Conservation (phyloP, 1,139 yeast genomes). For the Suhomyces chickasaworum region DNA sequence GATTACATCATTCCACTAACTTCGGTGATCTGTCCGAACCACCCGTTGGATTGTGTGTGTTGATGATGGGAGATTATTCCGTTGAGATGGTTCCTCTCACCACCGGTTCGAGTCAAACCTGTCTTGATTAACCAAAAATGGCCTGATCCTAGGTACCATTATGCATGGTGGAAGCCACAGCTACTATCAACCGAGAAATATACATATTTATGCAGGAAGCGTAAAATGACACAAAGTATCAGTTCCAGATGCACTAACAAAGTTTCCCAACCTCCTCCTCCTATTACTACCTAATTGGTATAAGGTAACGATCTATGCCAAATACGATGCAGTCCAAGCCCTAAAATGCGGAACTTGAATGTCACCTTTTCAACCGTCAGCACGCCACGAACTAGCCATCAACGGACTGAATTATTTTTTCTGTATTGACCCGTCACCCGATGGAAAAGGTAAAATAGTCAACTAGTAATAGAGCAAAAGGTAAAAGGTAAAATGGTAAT, state of each 20-base stretch:
- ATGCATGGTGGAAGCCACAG: constrained; percentile 1
- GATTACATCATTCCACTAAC: background rate
- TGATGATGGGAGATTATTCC: too few species aligned
- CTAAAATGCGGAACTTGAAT: background rate
- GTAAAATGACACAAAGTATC: background rate
- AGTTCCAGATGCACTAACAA: constrained; percentile 1
- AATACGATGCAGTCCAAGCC: background rate
- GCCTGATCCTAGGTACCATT: constrained; percentile 1
- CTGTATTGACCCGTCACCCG: background rate
- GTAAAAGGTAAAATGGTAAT: too few species aligned
- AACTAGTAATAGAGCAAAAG: too few species aligned
- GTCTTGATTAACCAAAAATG: background rate
- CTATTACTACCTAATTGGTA: constrained; percentile 1
- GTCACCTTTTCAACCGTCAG: background rate
- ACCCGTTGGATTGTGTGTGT: background rate
- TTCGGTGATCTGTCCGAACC: background rate
- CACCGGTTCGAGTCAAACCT: constrained; percentile 3
- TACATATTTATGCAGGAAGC: background rate
- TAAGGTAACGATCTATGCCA: background rate
- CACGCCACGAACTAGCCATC: constrained; percentile 1
- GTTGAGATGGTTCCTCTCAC: background rate
- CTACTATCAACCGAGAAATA: constrained; percentile 1
- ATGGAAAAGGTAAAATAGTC: background rate
- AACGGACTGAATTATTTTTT: background rate
- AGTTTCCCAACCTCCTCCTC: background rate